Conservation (phyloP, 139 green algal genomes). For the Coccomyxa sp. region DNA sequence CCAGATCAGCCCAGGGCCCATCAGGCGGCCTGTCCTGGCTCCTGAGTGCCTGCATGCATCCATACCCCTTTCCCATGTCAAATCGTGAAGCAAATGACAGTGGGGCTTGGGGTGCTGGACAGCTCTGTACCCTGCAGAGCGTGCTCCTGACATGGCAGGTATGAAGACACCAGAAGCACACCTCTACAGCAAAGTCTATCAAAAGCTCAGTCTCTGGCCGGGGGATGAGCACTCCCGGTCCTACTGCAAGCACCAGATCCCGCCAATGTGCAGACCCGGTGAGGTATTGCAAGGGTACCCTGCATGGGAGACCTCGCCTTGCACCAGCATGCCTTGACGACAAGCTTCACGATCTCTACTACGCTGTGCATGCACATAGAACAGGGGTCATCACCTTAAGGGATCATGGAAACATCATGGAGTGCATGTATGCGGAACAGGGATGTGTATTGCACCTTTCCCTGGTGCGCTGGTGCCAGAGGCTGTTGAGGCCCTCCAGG, state of each 20-base stretch:
- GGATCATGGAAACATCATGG: background rate
- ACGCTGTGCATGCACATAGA: background rate
- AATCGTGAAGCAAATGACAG: background rate
- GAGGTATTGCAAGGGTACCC: conserved; percentile 90
- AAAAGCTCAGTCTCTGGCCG: conserved; percentile 90
- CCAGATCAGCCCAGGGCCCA: conserved; percentile 79
- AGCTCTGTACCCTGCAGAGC: background rate
- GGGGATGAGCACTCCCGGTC: conserved; percentile 78
- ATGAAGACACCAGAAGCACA: background rate
- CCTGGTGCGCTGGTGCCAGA: conserved; percentile 34
- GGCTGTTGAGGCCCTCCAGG: background rate
- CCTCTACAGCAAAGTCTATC: conserved; percentile 58
- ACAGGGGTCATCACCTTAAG: background rate
- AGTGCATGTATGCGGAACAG: background rate
- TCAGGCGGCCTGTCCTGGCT: background rate
- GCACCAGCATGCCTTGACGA: conserved; percentile 7
- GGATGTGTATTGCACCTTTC: conserved; percentile 5
- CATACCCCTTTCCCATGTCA: conserved; percentile 17
- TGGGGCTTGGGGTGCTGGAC: background rate
- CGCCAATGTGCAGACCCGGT: conserved; percentile 76
- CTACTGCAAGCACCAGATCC: conserved; percentile 69
- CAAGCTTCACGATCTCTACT: background rate
- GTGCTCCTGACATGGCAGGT: background rate
- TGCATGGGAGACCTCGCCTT: conserved; percentile 8
- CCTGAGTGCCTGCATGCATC: background rate